Evolutionary conservation across 2,329 filamentous ascomycete species (phyloP).

Genomic region (Epichloe glyceriae): DNA sequence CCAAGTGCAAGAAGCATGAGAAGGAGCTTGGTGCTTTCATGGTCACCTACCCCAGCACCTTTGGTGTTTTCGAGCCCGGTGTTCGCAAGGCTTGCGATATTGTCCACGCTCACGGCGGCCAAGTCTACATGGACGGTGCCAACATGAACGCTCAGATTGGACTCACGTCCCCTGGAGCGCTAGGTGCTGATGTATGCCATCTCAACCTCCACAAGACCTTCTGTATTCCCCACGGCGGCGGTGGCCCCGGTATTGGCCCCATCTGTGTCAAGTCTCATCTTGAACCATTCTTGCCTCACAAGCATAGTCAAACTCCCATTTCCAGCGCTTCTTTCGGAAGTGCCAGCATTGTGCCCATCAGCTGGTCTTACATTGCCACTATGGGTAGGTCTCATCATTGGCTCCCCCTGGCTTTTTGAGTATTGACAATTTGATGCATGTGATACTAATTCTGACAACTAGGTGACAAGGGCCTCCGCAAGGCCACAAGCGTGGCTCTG

Average conservation of each 20-base stretch:
- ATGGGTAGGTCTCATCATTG: slow-evolving; percentile 50
- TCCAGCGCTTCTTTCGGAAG: slow-evolving; percentile 78
- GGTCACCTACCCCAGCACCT: slow-evolving; percentile 94
- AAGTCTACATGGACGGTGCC: slow-evolving; percentile 97
- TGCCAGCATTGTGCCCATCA: slow-evolving; percentile 85
- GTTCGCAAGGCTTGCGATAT: slow-evolving; percentile 76
- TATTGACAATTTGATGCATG: background rate
- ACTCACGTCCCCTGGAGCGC: slow-evolving; percentile 85
- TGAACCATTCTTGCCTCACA: slow-evolving; percentile 46
- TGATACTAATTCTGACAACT: slow-evolving; percentile 1
- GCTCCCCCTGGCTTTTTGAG: background rate
- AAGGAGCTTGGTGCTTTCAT: slow-evolving; percentile 84
- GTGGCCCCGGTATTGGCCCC: slow-evolving; percentile 84
- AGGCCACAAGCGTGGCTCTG: slow-evolving; percentile 84
- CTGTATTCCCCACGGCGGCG: slow-evolving; percentile 92
- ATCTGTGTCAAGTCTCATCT: slow-evolving; percentile 85
- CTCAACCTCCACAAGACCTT: slow-evolving; percentile 98
- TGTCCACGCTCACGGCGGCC: slow-evolving; percentile 77
- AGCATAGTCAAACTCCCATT: slow-evolving; percentile 41
- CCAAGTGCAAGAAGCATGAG: slow-evolving; percentile 79
- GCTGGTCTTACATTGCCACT: slow-evolving; percentile 88
- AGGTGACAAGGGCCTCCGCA: slow-evolving; percentile 54
- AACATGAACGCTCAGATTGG: slow-evolving; percentile 99
- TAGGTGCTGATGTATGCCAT: slow-evolving; percentile 93
- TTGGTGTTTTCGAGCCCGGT: slow-evolving; percentile 83